These are phyloP conservation scores for Heterobasidion parviporum DNA, from an alignment of 1,284 basidiomycete genomes.

Conservation along the genomic window DNA sequence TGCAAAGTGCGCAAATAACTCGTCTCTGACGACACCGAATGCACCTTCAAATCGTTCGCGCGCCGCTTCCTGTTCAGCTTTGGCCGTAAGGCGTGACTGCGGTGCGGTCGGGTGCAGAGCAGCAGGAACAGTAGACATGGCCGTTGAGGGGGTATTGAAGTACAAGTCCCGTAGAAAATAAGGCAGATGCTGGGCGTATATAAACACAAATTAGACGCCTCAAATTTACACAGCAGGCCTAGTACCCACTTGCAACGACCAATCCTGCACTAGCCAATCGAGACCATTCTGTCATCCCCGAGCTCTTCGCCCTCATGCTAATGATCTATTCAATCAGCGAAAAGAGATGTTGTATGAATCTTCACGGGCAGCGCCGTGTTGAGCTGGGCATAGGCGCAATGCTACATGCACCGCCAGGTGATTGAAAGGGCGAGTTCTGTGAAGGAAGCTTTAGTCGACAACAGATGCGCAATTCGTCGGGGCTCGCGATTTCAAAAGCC, in stretches of 20 bases:
- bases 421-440: too few species aligned
- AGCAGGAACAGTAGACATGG: too few species aligned
- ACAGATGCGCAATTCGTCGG: too few species aligned
- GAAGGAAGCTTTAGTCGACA: too few species aligned
- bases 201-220: too few species aligned
- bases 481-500: too few species aligned
- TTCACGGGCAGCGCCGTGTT: neutral
- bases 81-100: neutral
- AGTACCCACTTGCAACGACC: too few species aligned
- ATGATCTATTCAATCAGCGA: neutral
- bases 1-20: conserved; percentile 58
- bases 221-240: too few species aligned
- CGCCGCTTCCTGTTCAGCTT: conserved; percentile 14
- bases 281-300: neutral
- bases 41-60: conserved; percentile 45
- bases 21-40: conserved; percentile 43
- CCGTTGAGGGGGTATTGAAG: neutral
- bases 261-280: too few species aligned
- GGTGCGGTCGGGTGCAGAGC: neutral
- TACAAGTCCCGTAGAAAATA: neutral
- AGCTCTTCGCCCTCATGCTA: neutral
- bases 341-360: too few species aligned
- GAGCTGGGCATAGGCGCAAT: neutral
- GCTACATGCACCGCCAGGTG: too few species aligned
- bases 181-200: neutral